Evolutionary conservation across 768 basidiomycete genomes (phyloP).

Genomic region (Boletus speciosus): DNA sequence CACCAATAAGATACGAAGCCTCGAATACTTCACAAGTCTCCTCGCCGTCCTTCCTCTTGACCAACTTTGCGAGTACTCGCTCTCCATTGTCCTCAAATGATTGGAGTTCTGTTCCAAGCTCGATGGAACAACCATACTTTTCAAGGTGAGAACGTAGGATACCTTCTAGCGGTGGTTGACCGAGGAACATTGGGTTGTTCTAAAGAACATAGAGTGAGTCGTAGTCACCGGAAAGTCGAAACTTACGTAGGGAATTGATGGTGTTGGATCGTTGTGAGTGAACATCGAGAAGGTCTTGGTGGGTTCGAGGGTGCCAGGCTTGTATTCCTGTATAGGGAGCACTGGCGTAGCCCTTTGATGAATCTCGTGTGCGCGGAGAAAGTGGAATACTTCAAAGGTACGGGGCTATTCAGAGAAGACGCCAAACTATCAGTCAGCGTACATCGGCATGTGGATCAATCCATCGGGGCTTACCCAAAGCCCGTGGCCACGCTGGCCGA

Average conservation of each 20-base stretch:
- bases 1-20: slow-evolving; percentile 36
- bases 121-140: slow-evolving; percentile 30
- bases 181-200: slow-evolving; percentile 15
- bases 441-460: not conserved
- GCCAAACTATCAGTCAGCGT: not conserved
- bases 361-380: slow-evolving; percentile 38
- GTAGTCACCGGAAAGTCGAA: not conserved
- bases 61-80: slow-evolving; percentile 35
- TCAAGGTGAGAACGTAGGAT: slow-evolving; percentile 18
- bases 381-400: slow-evolving; percentile 42
- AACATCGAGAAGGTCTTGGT: slow-evolving; percentile 4
- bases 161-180: slow-evolving; percentile 31
- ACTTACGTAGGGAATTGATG: slow-evolving; percentile 26
- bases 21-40: slow-evolving; percentile 25
- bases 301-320: slow-evolving; percentile 20
- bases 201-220: not conserved
- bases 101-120: slow-evolving; percentile 42
- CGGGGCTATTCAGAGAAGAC: slow-evolving; percentile 22
- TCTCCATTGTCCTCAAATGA: slow-evolving; percentile 39
- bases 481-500: slow-evolving; percentile 39
- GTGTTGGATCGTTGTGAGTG: slow-evolving; percentile 17
- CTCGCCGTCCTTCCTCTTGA: slow-evolving; percentile 21
- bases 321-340: slow-evolving; percentile 33
- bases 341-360: slow-evolving; percentile 27
- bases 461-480: slow-evolving; percentile 32